These are phyloP conservation scores for Dactylellina leptospora DNA, from an alignment of 2,329 filamentous ascomycete species.

Conservation along the genomic window DNA sequence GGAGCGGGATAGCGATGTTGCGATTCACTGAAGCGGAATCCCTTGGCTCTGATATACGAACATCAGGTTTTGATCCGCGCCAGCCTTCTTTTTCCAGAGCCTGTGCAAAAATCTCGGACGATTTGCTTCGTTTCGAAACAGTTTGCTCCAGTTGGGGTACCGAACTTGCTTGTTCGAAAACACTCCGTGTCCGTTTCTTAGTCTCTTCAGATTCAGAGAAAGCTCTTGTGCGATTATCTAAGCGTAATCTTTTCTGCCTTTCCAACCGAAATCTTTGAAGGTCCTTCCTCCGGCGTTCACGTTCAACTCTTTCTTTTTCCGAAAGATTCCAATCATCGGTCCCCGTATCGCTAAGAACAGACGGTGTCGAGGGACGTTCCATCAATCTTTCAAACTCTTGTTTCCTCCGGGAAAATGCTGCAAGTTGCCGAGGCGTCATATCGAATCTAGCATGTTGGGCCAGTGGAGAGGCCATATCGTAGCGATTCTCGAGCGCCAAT, in stretches of 20 bases:
- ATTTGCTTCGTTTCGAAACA: slow-evolving; percentile 29
- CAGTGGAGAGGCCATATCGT: slow-evolving; percentile 31
- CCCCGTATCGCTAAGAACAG: slow-evolving; percentile 36
- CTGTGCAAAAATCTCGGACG: slow-evolving; percentile 37
- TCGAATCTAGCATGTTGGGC: slow-evolving; percentile 40
- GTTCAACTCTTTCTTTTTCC: slow-evolving; percentile 39
- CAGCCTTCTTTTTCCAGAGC: too few relatives aligned
- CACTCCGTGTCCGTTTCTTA: slow-evolving; percentile 15
- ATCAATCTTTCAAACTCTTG: slow-evolving; percentile 41
- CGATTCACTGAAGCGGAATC: too few relatives aligned
- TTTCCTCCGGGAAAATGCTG: slow-evolving; percentile 39
- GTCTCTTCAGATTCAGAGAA: not conserved
- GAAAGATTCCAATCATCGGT: slow-evolving; percentile 36
- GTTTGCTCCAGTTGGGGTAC: slow-evolving; percentile 1
- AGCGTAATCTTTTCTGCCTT: slow-evolving; percentile 27
- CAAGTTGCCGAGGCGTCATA: slow-evolving; percentile 45
- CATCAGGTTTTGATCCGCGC: too few relatives aligned
- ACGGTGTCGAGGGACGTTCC: slow-evolving; percentile 42
- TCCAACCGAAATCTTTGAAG: slow-evolving; percentile 46
- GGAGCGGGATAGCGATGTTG: too few relatives aligned
- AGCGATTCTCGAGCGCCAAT: slow-evolving; percentile 32
- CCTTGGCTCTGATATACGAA: too few relatives aligned
- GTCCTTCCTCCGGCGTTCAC: slow-evolving; percentile 42
- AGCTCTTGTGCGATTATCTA: slow-evolving; percentile 10
- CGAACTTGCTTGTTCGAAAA: slow-evolving; percentile 4